Evolutionary conservation across 2,329 filamentous ascomycete genomes (phyloP).

Genomic region (Mollisia scopiformis): DNA sequence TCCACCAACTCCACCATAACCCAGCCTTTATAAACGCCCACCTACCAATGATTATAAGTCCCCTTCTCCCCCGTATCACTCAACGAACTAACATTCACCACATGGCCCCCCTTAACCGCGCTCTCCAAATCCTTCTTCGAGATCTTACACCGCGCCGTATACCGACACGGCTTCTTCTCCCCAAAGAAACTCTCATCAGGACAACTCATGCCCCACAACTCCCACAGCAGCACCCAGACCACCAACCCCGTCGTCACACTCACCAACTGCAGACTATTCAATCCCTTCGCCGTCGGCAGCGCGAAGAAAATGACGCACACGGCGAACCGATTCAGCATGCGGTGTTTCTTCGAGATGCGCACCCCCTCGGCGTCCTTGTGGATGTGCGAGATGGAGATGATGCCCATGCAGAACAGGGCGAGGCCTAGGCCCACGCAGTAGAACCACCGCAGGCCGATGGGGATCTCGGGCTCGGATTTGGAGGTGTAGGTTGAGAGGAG

Average conservation of each 20-base stretch:
- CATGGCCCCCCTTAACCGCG: constrained; percentile 25
- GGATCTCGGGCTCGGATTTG: constrained; percentile 53
- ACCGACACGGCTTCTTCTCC: constrained; percentile 41
- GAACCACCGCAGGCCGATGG: constrained; percentile 59
- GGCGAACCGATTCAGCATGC: constrained; percentile 52
- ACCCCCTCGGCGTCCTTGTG: constrained; percentile 53
- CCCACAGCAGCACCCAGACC: constrained; percentile 49
- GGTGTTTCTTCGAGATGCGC: constrained; percentile 48
- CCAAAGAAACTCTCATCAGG: constrained; percentile 48
- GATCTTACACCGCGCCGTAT: constrained; percentile 46
- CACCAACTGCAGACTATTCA: constrained; percentile 51
- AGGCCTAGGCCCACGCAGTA: constrained; percentile 65
- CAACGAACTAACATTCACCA: constrained; percentile 26
- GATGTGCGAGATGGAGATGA: constrained; percentile 50
- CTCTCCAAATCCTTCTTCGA: constrained; percentile 39
- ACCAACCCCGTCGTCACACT: constrained; percentile 48
- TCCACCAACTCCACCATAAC: neutral
- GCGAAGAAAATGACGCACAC: constrained; percentile 56
- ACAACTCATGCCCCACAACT: constrained; percentile 53
- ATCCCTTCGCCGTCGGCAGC: constrained; percentile 52
- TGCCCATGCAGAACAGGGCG: constrained; percentile 54
- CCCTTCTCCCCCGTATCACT: constrained; percentile 25
- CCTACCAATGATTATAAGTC: constrained; percentile 18
- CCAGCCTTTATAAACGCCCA: neutral
- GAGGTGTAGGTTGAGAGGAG: constrained; percentile 54